These are phyloP conservation scores for Penicillium rolfsii DNA, from an alignment of 2,329 filamentous ascomycete genomes.

Conservation along the genomic window DNA sequence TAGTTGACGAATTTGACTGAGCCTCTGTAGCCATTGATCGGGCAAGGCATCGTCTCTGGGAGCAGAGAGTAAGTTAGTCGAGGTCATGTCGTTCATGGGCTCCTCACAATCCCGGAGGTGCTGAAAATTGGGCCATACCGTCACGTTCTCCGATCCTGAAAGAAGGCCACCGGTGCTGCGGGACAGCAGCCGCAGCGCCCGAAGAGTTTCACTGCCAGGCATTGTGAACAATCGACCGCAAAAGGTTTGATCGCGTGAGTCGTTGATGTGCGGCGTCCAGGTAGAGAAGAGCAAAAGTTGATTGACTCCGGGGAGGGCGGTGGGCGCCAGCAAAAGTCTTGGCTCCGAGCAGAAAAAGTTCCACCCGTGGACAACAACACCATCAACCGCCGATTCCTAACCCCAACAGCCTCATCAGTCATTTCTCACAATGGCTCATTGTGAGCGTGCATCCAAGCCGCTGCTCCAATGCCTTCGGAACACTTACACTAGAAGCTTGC, in stretches of 20 bases:
- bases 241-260: slow-evolving; percentile 13
- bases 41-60: slow-evolving; percentile 49
- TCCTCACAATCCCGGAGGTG: slow-evolving; percentile 5
- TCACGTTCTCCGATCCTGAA: slow-evolving; percentile 40
- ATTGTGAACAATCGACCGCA: slow-evolving; percentile 31
- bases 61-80: slow-evolving; percentile 28
- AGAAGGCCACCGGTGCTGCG: slow-evolving; percentile 42
- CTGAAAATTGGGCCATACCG: slow-evolving; percentile 34
- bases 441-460: slow-evolving; percentile 48
- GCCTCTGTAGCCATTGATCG: slow-evolving; percentile 57
- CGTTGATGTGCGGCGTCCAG: slow-evolving; percentile 20
- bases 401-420: slow-evolving; percentile 20
- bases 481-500: slow-evolving; percentile 38
- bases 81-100: background rate
- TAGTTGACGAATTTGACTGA: slow-evolving; percentile 30
- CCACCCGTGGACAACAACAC: slow-evolving; percentile 35
- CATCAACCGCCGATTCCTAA: slow-evolving; percentile 23
- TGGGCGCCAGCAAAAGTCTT: slow-evolving; percentile 40
- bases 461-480: slow-evolving; percentile 48
- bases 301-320: slow-evolving; percentile 36
- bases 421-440: slow-evolving; percentile 43
- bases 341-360: slow-evolving; percentile 44
- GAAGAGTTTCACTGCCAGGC: slow-evolving; percentile 42
- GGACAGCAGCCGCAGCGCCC: slow-evolving; percentile 44
- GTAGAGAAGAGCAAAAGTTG: slow-evolving; percentile 39